These are phyloP conservation scores for Aspergillus diversus DNA, from an alignment of 495 filamentous ascomycete genomes.

Conservation along the genomic window DNA sequence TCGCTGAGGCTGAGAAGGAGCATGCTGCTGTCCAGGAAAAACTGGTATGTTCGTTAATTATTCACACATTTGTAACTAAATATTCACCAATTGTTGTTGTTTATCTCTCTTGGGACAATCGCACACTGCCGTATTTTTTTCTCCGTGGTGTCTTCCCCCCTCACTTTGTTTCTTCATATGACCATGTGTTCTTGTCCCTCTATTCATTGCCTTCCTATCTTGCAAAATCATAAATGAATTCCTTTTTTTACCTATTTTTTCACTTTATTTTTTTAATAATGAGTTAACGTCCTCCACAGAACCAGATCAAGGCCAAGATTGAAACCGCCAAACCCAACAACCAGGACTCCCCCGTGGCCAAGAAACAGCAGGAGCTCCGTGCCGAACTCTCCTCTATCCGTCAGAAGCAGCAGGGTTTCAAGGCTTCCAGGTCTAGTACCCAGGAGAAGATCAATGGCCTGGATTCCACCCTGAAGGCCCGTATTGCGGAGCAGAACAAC, in stretches of 20 bases:
- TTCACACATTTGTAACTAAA: constrained; percentile 2
- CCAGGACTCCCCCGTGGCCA: constrained; percentile 69
- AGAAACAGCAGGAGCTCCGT: constrained; percentile 82
- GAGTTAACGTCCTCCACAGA: constrained; percentile 53
- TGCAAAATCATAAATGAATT: neutral
- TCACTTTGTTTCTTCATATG: neutral
- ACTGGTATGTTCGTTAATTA: constrained; percentile 64
- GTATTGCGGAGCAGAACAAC: constrained; percentile 82
- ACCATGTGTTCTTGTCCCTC: neutral
- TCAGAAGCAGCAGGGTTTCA: constrained; percentile 80
- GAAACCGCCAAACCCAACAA: constrained; percentile 77
- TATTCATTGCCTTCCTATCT: too few relatives aligned
- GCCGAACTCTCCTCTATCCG: constrained; percentile 71
- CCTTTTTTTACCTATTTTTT: neutral
- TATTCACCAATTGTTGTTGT: neutral
- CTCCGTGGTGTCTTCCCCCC: constrained; percentile 6
- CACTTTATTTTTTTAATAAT: constrained; percentile 5
- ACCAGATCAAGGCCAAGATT: constrained; percentile 80
- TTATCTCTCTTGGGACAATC: constrained; percentile 2
- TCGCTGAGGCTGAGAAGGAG: constrained; percentile 81
- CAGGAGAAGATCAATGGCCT: constrained; percentile 85
- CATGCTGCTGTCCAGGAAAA: constrained; percentile 71
- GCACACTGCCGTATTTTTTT: constrained; percentile 7
- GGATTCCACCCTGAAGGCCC: constrained; percentile 79
- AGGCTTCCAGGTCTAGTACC: constrained; percentile 71